Percentiles rank a stretch among this genome's conserved stretches.
Evolutionary conservation across 306 rosid genomes (phyloP).

Genomic region (Aeschynomene evenia): DNA sequence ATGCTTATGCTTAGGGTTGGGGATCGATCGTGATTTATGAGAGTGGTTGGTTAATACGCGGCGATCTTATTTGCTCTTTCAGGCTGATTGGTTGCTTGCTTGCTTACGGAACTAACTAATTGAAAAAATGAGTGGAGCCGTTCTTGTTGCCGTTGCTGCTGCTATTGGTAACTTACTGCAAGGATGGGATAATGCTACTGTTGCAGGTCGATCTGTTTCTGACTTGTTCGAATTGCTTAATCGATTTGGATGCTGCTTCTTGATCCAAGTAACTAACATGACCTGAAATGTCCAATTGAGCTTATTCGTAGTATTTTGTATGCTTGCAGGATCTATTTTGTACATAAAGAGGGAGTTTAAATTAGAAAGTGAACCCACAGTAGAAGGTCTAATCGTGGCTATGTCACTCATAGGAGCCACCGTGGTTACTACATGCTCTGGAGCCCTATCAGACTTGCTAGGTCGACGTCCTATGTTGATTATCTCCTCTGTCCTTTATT

Average conservation of each 20-base stretch:
- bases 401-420: constrained; percentile 96
- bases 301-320: not conserved
- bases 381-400: constrained; percentile 93
- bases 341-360: constrained; percentile 81
- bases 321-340: constrained; percentile 65
- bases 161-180: constrained; percentile 79
- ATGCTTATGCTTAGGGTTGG: constrained; percentile 1
- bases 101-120: constrained; percentile 12
- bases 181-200: constrained; percentile 96
- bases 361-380: constrained; percentile 69
- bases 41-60: constrained; percentile 17
- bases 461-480: constrained; percentile 92
- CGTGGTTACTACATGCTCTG: constrained; percentile 77
- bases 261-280: constrained; percentile 10
- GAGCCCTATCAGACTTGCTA: constrained; percentile 71
- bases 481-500: constrained; percentile 73
- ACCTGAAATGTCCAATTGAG: not conserved
- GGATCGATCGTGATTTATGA: not conserved
- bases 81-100: constrained; percentile 31
- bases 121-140: constrained; percentile 76
- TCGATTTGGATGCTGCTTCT: not conserved
- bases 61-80: constrained; percentile 20
- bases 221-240: not conserved
- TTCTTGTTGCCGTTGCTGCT: constrained; percentile 79
- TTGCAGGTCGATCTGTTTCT: constrained; percentile 53